Base-by-base conservation (phyloP, 106 monocot genomes). In the Xerophyta viscosa region DNA sequence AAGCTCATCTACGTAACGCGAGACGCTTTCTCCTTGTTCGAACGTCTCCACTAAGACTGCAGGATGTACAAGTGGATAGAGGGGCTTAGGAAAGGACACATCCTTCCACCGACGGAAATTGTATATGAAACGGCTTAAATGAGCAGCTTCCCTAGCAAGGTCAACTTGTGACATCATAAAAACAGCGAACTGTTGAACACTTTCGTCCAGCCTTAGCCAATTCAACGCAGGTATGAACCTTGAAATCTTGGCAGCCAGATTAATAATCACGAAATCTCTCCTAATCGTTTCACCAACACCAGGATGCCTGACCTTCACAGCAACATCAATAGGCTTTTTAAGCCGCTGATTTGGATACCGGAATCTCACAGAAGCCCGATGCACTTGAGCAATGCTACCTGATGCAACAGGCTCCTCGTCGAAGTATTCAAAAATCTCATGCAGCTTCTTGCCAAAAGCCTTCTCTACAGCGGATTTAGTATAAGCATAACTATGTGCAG, bases 81-180 rank as follows among this genome's bases (percentile, higher is more conserved):
- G 69, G 15, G 92, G 92, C 62, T 75, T 77, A 28, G 83, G 92
- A 56, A 93, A 93, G 37, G 87, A 93, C 15, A 87, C 86, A 72
- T 74, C 70, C 44, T 74, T 93, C 87, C 87, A 87, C 3, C 62
- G 63, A 20, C 87, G 76, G 54, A 93, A 93, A 57, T 87, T 93
- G 56, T 87, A 87, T 31, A 77, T 73, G 62, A 93, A 93, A 29
- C 92, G 82, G 53, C 77, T 77, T 65, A 87, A 63, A 56, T 93
- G 92, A 27, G 87, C 79, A 48, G 83, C 87, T 69, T 93, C 92
- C 44, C 86, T 70, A 27, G 92, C 76, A 62, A 93, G 87, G 59
- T 93, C 92, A 33, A 93, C 80, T 66, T 93, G 92, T 49, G 92
- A 80, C 79, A 93, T 74, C 92, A 93, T 93, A 45, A 87, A 87